A percentile compares a stretch with the other conserved stretches of the same genome.
Conservation (phyloP, 257 asterid genomes). For the Linaria vulgaris region DNA sequence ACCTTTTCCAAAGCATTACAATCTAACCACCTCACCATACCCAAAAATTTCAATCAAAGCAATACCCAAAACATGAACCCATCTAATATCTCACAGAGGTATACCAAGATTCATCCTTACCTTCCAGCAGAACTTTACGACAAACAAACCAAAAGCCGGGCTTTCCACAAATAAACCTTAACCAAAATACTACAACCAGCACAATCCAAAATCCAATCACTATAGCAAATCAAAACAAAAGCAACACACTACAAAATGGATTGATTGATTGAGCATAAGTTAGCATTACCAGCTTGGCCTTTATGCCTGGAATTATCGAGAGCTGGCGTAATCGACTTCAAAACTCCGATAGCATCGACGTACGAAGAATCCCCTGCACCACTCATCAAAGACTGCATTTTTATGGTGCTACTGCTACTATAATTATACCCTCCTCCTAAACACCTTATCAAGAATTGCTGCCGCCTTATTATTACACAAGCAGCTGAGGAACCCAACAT, state of each 20-base stretch:
- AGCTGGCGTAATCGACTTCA: constrained; percentile 81
- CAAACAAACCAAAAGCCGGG: not conserved
- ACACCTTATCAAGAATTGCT: constrained; percentile 73
- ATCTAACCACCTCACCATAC: not conserved
- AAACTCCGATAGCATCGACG: constrained; percentile 60
- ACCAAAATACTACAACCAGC: not conserved
- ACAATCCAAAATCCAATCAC: constrained; percentile 10
- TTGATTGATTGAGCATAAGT: not conserved
- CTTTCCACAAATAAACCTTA: not conserved
- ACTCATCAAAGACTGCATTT: constrained; percentile 61
- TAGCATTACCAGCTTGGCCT: constrained; percentile 91
- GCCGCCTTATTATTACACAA: constrained; percentile 62
- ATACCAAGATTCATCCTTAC: not conserved
- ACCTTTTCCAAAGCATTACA: not conserved
- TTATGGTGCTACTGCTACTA: constrained; percentile 31
- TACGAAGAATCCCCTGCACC: constrained; percentile 40
- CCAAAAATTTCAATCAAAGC: not conserved
- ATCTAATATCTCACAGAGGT: not conserved
- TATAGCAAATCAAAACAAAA: not conserved
- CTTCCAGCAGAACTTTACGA: not conserved
- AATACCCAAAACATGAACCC: not conserved
- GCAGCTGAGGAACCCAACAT: constrained; percentile 60
- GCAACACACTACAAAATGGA: not conserved
- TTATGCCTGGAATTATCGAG: constrained; percentile 73
- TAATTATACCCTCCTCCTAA: constrained; percentile 37